Conservation (phyloP, 2,329 filamentous ascomycete species). For the Albophoma yamanashiensis region DNA sequence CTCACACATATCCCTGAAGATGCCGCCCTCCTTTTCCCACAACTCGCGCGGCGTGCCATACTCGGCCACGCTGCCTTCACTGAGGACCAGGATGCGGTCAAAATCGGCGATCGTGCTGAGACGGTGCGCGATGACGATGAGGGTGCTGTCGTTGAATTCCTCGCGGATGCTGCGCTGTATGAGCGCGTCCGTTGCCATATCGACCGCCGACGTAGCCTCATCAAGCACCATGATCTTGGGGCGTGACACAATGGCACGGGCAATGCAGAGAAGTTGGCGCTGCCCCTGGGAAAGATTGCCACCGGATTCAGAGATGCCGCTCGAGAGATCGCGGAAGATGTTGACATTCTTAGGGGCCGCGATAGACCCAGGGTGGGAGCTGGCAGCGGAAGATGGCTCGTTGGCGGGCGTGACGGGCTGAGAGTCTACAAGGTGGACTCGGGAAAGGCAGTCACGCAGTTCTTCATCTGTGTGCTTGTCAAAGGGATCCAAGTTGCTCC, state of each 20-base stretch:
- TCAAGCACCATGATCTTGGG: slow-evolving; percentile 73
- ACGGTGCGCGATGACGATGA: slow-evolving; percentile 67
- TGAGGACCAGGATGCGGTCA: slow-evolving; percentile 61
- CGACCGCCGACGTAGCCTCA: slow-evolving; percentile 69
- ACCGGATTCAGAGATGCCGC: slow-evolving; percentile 59
- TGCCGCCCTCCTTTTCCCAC: slow-evolving; percentile 39
- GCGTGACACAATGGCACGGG: slow-evolving; percentile 58
- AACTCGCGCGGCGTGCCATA: slow-evolving; percentile 55
- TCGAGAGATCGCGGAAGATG: slow-evolving; percentile 51
- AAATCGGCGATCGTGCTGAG: slow-evolving; percentile 70
- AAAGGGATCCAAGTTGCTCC: slow-evolving; percentile 70
- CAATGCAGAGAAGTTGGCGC: slow-evolving; percentile 64
- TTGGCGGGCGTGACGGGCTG: slow-evolving; percentile 26
- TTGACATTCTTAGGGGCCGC: slow-evolving; percentile 44
- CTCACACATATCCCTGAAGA: slow-evolving; percentile 54
- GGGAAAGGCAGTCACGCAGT: slow-evolving; percentile 56
- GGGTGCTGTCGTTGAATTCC: slow-evolving; percentile 57
- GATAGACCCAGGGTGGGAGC: slow-evolving; percentile 18
- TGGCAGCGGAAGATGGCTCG: slow-evolving; percentile 24
- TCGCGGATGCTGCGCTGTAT: slow-evolving; percentile 66
- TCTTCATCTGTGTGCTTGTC: slow-evolving; percentile 57
- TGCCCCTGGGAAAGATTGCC: slow-evolving; percentile 69
- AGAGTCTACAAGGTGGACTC: slow-evolving; percentile 54
- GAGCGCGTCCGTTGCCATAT: slow-evolving; percentile 64
- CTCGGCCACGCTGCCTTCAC: slow-evolving; percentile 56